A percentile compares a stretch with the other conserved stretches of the same genome.
Evolutionary conservation across 345 rosid species (phyloP).

Genomic region (Moricandia moricandioides): DNA sequence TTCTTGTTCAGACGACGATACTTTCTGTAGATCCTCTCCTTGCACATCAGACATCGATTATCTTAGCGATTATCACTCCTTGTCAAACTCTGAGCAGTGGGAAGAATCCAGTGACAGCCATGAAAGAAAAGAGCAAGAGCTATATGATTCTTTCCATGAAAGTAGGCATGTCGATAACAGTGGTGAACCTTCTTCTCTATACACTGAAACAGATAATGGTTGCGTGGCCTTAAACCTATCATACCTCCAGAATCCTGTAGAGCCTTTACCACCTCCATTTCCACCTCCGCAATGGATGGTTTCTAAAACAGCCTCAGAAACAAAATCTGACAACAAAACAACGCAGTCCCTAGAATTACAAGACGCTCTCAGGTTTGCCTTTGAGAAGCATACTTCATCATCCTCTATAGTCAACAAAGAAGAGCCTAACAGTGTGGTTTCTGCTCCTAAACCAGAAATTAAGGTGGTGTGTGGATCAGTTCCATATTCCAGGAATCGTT

Average conservation of each 20-base stretch:
- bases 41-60: slow-evolving; percentile 63
- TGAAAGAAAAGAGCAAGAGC: slow-evolving; percentile 45
- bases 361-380: slow-evolving; percentile 34
- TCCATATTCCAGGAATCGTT: slow-evolving; percentile 1
- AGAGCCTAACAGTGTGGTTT: slow-evolving; percentile 31
- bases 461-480: slow-evolving; percentile 44
- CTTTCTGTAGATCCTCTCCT: slow-evolving; percentile 83
- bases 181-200: slow-evolving; percentile 46
- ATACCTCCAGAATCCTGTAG: slow-evolving; percentile 37
- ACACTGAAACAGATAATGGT: slow-evolving; percentile 49
- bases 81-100: slow-evolving; percentile 84
- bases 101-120: slow-evolving; percentile 64
- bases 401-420: slow-evolving; percentile 39
- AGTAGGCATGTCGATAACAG: slow-evolving; percentile 37
- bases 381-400: slow-evolving; percentile 40
- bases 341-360: slow-evolving; percentile 31
- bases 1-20: slow-evolving; percentile 77
- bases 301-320: slow-evolving; percentile 42
- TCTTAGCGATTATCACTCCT: slow-evolving; percentile 53
- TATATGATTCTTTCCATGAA: slow-evolving; percentile 36
- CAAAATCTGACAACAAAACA: slow-evolving; percentile 38
- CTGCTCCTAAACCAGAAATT: slow-evolving; percentile 39
- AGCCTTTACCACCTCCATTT: slow-evolving; percentile 67
- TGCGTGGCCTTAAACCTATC: slow-evolving; percentile 24
- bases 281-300: slow-evolving; percentile 76